Base-by-base conservation (phyloP, 345 rosid species). In the Hypericum androsaemum region DNA sequence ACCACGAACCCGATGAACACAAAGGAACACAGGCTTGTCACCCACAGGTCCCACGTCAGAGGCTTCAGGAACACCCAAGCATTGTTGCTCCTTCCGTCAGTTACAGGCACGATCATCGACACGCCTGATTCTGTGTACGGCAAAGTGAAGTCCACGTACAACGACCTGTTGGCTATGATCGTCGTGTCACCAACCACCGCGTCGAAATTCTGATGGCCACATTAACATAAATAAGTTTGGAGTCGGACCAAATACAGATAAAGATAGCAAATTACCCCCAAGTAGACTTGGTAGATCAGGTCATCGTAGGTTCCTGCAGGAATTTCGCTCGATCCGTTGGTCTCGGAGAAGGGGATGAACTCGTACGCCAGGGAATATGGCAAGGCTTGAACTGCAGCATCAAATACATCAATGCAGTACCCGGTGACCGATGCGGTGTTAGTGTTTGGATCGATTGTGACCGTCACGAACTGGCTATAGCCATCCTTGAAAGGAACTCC, bases 1-100 rank as follows among this genome's bases (percentile, higher is more conserved):
- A 76, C 75, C 14, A 76, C 58, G 4, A 61, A 16, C 1, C 80
- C 83, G 0, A 65, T 74, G 52, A 70, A 77, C 39, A 75, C 52
- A 43, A 76, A 76, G 40, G 71, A 68, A 28, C 15, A 15, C 6
- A 62, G 75, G 14, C 53, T 70, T 47, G 71, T 63, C 12, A 74
- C 5, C 92, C 84, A 83, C 15, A 80, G 79, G 10, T 67, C 58
- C 62, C 14, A 39, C 11, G 66, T 68, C 7, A 77, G 61, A 4
- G 92, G 92, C 59, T 74, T 57, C 7, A 76, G 58, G 66, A 80
- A 83, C 42, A 72, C 66, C 87, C 84, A 78, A 45, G 63, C 54
- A 50, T 73, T 63, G 43, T 50, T 72, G 39, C 52, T 49, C 22
- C 10, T 60, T 8, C 63, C 53, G 0, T 56, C 46, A 47, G 60